Evolutionary conservation across 2,329 filamentous ascomycete species (phyloP).

Genomic region (Alternaria triticina): DNA sequence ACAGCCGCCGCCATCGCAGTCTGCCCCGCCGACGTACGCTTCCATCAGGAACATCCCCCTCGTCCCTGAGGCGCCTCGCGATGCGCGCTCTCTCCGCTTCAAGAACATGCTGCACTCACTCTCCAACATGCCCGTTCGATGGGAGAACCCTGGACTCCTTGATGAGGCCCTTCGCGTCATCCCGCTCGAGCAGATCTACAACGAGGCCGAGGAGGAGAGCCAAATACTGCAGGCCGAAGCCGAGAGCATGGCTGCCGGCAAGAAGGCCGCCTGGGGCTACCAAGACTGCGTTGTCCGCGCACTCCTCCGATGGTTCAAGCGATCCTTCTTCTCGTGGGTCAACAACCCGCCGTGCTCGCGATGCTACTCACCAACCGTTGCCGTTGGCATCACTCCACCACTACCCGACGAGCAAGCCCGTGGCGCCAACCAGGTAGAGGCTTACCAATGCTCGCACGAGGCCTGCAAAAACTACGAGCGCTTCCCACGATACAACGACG

Average conservation of each 20-base stretch:
- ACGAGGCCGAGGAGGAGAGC: conserved; percentile 90
- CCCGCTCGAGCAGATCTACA: conserved; percentile 88
- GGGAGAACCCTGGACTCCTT: conserved; percentile 92
- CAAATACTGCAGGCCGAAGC: conserved; percentile 88
- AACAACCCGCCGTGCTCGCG: conserved; percentile 88
- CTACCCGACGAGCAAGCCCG: conserved; percentile 88
- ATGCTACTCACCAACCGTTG: conserved; percentile 83
- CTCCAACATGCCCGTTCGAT: conserved; percentile 87
- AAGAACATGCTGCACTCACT: conserved; percentile 80
- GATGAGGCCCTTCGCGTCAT: conserved; percentile 90
- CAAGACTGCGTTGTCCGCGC: conserved; percentile 95
- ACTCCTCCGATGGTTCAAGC: conserved; percentile 93
- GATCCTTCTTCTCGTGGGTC: conserved; percentile 93
- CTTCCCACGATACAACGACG: conserved; percentile 93
- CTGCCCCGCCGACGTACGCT: conserved; percentile 64
- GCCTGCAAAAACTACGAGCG: conserved; percentile 81
- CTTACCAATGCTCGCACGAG: conserved; percentile 83
- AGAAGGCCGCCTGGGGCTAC: conserved; percentile 90
- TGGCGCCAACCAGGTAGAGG: conserved; percentile 84
- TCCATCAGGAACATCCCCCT: conserved; percentile 70
- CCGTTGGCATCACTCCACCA: conserved; percentile 81
- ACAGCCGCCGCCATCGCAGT: conserved; percentile 40
- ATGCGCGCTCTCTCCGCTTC: conserved; percentile 57
- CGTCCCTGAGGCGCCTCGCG: conserved; percentile 73
- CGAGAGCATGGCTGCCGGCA: conserved; percentile 80